Base-by-base conservation (phyloP, 169 alveolate species). In the Plasmodium gallinaceum region DNA sequence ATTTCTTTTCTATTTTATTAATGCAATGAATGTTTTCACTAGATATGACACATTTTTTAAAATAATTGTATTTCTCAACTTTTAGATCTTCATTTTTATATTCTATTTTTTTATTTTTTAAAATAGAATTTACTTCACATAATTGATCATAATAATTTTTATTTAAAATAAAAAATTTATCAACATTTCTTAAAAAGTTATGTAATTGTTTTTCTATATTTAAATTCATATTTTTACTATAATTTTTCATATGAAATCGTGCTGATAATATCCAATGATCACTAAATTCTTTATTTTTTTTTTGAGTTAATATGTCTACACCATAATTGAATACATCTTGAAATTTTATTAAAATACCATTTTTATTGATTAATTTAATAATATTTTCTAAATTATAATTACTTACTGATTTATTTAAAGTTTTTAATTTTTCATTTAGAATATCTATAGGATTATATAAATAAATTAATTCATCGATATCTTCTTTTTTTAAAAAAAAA, bases 261-360 rank as follows among this genome's bases (percentile, higher is more conserved):
- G 91, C 85, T n/a, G 91, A 83, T 26, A 83, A 58, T 57, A 54
- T 65, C 91, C 91, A 83, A 22, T 83, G 91, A 42, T 83, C 91
- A 69, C 91, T 83, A 22, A 83, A 20, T 45, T 83, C 91, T 5
- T 69, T 83, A 20, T 62, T 62, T 61, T 42, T 83, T 68, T 57
- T 83, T 58, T 83, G 91, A 22, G 91, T 83, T 69, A 83, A 39
- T 69, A 83, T 83, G 57, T 83, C 91, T 7, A 83, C 85, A 18
- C 91, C 91, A 60, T 58, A 83, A 73, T 83, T 83, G 69, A 32
- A 69, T n/a, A 83, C 86, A 8, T 69, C 52, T 43, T 83, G 85
- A 57, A 83, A 70, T 83, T 83, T 83, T 12, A 83, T 58, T 12
- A 52, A 32, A 43, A 83, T 72, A n/a, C 91, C 83, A 51, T 83